Evolutionary conservation across 352 stramenopile genomes (phyloP).

Genomic region (Pythium brassicae): DNA sequence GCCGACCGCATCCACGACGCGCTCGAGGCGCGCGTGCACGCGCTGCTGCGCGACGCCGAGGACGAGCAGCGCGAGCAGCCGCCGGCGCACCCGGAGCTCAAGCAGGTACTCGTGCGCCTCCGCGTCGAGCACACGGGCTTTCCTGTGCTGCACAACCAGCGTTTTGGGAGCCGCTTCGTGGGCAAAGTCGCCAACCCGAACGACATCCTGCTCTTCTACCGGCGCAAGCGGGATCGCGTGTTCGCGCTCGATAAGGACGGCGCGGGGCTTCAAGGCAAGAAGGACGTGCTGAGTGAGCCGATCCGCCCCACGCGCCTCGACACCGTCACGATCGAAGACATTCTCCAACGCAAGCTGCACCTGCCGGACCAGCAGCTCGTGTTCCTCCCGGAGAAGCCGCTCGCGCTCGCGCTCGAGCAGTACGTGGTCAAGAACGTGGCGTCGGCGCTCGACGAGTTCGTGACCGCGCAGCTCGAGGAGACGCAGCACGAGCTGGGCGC

Average conservation of each 20-base stretch:
- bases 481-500: slow-evolving; percentile 61
- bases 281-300: slow-evolving; percentile 28
- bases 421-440: slow-evolving; percentile 83
- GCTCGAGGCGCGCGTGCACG: slow-evolving; percentile 54
- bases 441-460: slow-evolving; percentile 75
- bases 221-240: slow-evolving; percentile 57
- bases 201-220: slow-evolving; percentile 82
- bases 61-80: slow-evolving; percentile 31
- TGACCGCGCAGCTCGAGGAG: slow-evolving; percentile 57
- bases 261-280: slow-evolving; percentile 17
- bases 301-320: slow-evolving; percentile 65
- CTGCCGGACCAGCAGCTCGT: slow-evolving; percentile 65
- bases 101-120: slow-evolving; percentile 75
- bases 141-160: slow-evolving; percentile 81
- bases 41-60: slow-evolving; percentile 63
- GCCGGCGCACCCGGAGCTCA: slow-evolving; percentile 22
- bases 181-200: slow-evolving; percentile 86
- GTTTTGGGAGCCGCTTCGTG: slow-evolving; percentile 84
- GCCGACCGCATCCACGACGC: slow-evolving; percentile 65
- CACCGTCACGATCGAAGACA: slow-evolving; percentile 72
- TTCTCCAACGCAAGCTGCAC: slow-evolving; percentile 62
- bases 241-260: slow-evolving; percentile 40
- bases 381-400: slow-evolving; percentile 64
- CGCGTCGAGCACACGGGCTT: slow-evolving; percentile 89
- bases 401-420: slow-evolving; percentile 69